Conservation (phyloP, 2,329 filamentous ascomycete genomes). For the Stenocarpella maydis region DNA sequence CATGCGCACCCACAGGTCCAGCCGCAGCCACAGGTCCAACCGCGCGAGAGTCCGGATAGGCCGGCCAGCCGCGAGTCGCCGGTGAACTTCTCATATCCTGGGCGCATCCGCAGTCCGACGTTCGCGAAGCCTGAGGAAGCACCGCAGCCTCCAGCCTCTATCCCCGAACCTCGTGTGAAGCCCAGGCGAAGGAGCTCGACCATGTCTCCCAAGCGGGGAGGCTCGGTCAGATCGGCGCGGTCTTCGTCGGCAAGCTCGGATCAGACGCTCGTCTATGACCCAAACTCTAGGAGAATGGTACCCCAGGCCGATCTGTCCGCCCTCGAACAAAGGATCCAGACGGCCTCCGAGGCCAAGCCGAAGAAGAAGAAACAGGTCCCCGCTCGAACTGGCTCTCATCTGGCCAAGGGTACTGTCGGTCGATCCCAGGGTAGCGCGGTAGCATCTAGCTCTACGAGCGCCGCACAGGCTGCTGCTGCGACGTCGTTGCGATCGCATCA, state of each 20-base stretch:
- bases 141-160: conserved; percentile 25
- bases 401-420: conserved; percentile 61
- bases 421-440: conserved; percentile 59
- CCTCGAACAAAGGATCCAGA: conserved; percentile 51
- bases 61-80: conserved; percentile 58
- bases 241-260: conserved; percentile 44
- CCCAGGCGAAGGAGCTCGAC: conserved; percentile 39
- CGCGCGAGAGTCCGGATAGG: conserved; percentile 42
- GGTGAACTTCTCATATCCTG: conserved; percentile 68
- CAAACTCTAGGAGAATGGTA: conserved; percentile 72
- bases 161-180: conserved; percentile 17
- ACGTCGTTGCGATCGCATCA: conserved; percentile 28
- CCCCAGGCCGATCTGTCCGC: conserved; percentile 54
- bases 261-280: conserved; percentile 65
- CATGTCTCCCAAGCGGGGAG: conserved; percentile 40
- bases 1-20: neutral
- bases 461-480: conserved; percentile 32
- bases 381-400: conserved; percentile 54
- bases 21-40: conserved; percentile 35
- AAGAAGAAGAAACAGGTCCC: conserved; percentile 52
- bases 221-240: conserved; percentile 39
- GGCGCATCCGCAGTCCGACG: conserved; percentile 45
- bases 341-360: conserved; percentile 49
- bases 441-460: conserved; percentile 38
- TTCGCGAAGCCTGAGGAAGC: conserved; percentile 7